Base-by-base conservation (phyloP, 495 filamentous ascomycete species). In the Talaromyces trachyspermus region DNA sequence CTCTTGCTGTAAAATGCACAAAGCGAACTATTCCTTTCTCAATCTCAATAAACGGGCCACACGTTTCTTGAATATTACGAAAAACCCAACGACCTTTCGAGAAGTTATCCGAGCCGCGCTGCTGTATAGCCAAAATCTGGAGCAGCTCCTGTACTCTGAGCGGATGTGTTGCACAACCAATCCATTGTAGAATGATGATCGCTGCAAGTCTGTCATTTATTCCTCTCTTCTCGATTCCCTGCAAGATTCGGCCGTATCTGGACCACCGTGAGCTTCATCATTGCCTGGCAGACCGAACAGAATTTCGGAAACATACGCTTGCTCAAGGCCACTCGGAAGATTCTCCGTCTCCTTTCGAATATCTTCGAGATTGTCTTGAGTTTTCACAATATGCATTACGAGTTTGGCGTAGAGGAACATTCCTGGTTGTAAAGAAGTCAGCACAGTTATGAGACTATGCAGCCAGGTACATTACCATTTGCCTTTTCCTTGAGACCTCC, bases 401-500 rank as follows among this genome's bases (percentile, higher is more conserved):
- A 46, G 6, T 33, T 32, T 46, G n/a, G 43, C 43, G 25, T 46
- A 46, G 23, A 46, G 43, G n/a, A 46, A 46, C 43, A 46, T 46
- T 37, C 43, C 43, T 46, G 18, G 24, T 14, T 3, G n/a, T n/a
- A 30, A n/a, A 61, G 75, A 43, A 76, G 75, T 46, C 49, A 54
- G 46, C 58, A 59, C 18, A 76, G 72, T 0, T 75, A 72, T 30
- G 47, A 69, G 14, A 57, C 36, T 2, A 30, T 30, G 27, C 27
- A 30, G 27, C 27, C 27, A 30, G 27, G 27, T 30, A 6, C 27
- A 30, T 30, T 30, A 30, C 27, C 27, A 30, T 30, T 30, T 30
- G 27, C 27, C 27, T 30, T 30, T 30, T 12, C 27, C 27, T 30
- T 30, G 27, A 30, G 27, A 30, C 27, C 27, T 30, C 27, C 27